These are phyloP conservation scores for Phylloporus arenicola DNA, from an alignment of 768 basidiomycete genomes.

Conservation along the genomic window DNA sequence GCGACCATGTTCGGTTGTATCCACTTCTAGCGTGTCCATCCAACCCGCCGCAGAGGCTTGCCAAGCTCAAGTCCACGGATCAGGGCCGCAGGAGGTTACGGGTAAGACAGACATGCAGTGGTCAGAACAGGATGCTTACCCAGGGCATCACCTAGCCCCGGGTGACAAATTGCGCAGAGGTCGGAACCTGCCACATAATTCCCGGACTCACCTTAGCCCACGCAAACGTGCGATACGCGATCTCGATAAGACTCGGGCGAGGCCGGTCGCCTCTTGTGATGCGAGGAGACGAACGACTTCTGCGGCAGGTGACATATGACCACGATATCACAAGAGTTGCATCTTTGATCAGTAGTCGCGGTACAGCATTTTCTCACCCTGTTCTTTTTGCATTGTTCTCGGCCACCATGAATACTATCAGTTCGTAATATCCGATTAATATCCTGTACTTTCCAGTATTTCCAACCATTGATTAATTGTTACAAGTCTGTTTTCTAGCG, in stretches of 20 bases:
- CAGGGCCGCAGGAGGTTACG: slow-evolving; percentile 17
- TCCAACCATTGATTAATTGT: neutral
- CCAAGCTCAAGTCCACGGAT: slow-evolving; percentile 20
- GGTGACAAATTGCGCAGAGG: slow-evolving; percentile 3
- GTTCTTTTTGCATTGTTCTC: slow-evolving; percentile 5
- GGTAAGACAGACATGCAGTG: slow-evolving; percentile 6
- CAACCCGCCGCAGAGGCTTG: slow-evolving; percentile 9
- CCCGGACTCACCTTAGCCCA: slow-evolving; percentile 17
- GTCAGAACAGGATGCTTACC: slow-evolving; percentile 6
- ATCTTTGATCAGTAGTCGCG: slow-evolving; percentile 12
- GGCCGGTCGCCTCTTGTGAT: slow-evolving; percentile 22
- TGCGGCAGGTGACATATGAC: slow-evolving; percentile 29
- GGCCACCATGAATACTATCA: neutral
- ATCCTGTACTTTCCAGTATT: slow-evolving; percentile 7
- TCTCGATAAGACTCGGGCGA: slow-evolving; percentile 19
- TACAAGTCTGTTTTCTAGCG: slow-evolving; percentile 1
- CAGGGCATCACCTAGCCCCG: neutral
- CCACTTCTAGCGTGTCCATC: slow-evolving; percentile 4
- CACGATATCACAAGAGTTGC: neutral
- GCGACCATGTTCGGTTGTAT: slow-evolving; percentile 6
- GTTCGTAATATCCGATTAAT: slow-evolving; percentile 8
- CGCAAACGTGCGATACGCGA: slow-evolving; percentile 16
- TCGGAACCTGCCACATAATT: slow-evolving; percentile 11
- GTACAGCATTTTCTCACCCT: slow-evolving; percentile 16
- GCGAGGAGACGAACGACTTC: slow-evolving; percentile 29